Conservation (phyloP, 164 flowering plant species). For the Kalanchoe fedtschenkoi region DNA sequence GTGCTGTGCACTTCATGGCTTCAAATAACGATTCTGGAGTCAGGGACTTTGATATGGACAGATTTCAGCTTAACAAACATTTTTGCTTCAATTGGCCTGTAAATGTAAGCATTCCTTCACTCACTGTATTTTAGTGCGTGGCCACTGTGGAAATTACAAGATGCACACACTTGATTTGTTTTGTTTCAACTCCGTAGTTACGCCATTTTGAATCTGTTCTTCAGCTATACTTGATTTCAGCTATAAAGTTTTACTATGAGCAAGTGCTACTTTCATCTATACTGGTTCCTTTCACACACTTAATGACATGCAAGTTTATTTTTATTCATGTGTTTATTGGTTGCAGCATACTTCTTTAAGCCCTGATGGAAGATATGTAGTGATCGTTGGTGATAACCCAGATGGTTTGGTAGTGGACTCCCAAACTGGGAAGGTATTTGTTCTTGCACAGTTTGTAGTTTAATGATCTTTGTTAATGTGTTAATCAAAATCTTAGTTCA, state of each 20-base stretch:
- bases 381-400: constrained; percentile 80
- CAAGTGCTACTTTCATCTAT: no score
- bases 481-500: neutral
- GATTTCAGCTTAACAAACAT: constrained; percentile 47
- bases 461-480: no score
- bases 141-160: neutral
- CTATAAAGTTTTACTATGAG: no score
- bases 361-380: constrained; percentile 73
- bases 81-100: constrained; percentile 65
- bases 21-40: constrained; percentile 68
- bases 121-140: neutral
- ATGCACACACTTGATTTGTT: no score
- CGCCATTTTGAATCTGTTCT: neutral
- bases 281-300: no score
- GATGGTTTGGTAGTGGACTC: constrained; percentile 70
- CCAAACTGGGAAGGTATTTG: constrained; percentile 63
- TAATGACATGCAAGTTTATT: no score
- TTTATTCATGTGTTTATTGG: constrained; percentile 1
- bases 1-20: constrained; percentile 48
- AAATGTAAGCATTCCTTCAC: constrained; percentile 36
- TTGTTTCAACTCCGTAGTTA: no score
- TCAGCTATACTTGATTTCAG: no score
- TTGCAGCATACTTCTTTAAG: constrained; percentile 80
- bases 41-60: constrained; percentile 60
- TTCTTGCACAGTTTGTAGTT: neutral